These are phyloP conservation scores for Lindgomyces ingoldianus DNA, from an alignment of 495 filamentous ascomycete species.

Conservation along the genomic window DNA sequence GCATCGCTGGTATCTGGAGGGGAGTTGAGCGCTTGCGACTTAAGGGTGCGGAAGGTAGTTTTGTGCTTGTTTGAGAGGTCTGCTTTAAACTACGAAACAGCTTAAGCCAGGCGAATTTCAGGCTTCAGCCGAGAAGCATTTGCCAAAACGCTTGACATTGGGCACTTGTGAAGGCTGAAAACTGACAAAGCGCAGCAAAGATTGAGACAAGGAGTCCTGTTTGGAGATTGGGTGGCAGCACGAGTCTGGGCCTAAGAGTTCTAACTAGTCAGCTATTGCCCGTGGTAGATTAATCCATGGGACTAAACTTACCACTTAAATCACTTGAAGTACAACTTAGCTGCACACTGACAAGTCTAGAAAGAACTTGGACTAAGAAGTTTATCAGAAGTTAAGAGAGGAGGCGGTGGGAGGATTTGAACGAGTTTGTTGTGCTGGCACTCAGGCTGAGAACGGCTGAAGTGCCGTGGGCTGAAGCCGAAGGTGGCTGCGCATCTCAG, in stretches of 20 bases:
- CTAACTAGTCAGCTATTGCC: conserved; percentile 6
- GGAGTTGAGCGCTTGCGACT: conserved; percentile 27
- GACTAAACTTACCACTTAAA: conserved; percentile 8
- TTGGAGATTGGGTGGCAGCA: conserved; percentile 2
- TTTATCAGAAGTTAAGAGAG: conserved; percentile 12
- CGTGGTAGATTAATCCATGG: background rate
- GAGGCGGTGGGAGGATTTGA: conserved; percentile 2
- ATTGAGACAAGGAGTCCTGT: background rate
- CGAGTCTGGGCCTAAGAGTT: background rate
- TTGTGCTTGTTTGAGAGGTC: conserved; percentile 48
- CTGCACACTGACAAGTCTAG: conserved; percentile 8
- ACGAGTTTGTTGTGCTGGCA: background rate
- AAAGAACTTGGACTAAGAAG: conserved; percentile 6
- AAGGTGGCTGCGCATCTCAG: conserved; percentile 17
- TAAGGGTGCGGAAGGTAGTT: conserved; percentile 38
- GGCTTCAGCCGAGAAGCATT: conserved; percentile 49
- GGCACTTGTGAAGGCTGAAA: background rate
- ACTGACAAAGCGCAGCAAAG: conserved; percentile 4
- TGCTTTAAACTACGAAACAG: conserved; percentile 48
- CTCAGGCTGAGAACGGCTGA: conserved; percentile 15
- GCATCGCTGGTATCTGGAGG: conserved; percentile 46
- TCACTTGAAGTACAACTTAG: background rate
- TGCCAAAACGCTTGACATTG: conserved; percentile 54
- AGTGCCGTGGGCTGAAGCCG: background rate
- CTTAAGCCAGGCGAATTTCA: conserved; percentile 45